These are phyloP conservation scores for Leccinum obscurum DNA, from an alignment of 768 basidiomycete genomes.

Conservation along the genomic window DNA sequence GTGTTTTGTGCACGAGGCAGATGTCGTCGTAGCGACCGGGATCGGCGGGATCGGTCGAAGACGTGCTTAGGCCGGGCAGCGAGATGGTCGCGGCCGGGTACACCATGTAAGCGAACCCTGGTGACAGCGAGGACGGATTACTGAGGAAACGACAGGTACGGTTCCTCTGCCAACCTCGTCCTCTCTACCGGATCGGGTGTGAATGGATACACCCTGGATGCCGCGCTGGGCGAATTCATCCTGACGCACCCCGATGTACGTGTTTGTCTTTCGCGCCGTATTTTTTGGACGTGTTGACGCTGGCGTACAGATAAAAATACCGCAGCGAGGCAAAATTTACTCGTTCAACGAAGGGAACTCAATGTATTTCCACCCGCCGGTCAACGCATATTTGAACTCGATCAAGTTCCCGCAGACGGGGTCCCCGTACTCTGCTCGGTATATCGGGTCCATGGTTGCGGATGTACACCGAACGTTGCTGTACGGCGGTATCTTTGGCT, in stretches of 20 bases:
- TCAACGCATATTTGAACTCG: conserved; percentile 78
- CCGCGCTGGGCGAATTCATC: conserved; percentile 95
- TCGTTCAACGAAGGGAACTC: conserved; percentile 99
- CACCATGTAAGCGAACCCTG: conserved; percentile 70
- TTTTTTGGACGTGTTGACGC: conserved; percentile 3
- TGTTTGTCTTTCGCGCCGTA: conserved; percentile 10
- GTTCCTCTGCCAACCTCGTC: conserved; percentile 95
- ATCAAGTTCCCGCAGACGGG: conserved; percentile 85
- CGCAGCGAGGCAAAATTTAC: conserved; percentile 95
- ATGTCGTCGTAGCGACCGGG: conserved; percentile 55
- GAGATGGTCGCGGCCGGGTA: conserved; percentile 99
- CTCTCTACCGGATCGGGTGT: conserved; percentile 94
- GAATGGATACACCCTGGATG: conserved; percentile 97
- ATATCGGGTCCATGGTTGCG: conserved; percentile 99
- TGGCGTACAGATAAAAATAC: conserved; percentile 76
- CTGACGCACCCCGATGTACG: conserved; percentile 93
- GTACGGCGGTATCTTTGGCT: conserved; percentile 98
- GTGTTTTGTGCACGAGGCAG: too few relatives aligned
- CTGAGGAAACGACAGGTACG: conserved; percentile 55
- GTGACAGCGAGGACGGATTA: not conserved
- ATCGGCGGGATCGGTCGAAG: conserved; percentile 76
- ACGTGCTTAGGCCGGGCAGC: conserved; percentile 90
- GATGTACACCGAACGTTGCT: conserved; percentile 96
- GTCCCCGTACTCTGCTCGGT: conserved; percentile 84
- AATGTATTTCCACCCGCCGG: conserved; percentile 87